These are phyloP conservation scores for Eucalyptus sp. DNA, from an alignment of 345 rosid genomes.

Conservation along the genomic window DNA sequence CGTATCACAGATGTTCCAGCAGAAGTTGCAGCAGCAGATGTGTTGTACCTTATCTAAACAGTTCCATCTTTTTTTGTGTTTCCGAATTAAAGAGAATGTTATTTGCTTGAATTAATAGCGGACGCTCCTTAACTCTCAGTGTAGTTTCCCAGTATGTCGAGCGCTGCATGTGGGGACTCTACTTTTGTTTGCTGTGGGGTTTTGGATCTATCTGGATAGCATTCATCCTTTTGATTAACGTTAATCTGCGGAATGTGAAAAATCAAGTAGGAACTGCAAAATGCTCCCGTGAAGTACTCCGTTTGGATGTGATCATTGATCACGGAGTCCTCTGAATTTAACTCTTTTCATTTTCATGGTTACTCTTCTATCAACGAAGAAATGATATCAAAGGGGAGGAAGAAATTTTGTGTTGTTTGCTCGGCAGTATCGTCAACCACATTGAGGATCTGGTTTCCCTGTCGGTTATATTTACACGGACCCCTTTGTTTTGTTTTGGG, in stretches of 20 bases:
- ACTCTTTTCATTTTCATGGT: neutral
- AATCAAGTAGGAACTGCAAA: neutral
- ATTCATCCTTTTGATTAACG: neutral
- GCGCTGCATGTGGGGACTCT: neutral
- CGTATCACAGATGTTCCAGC: neutral
- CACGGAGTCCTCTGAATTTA: neutral
- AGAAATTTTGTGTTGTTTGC: neutral
- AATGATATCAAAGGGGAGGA: neutral
- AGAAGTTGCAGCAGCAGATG: neutral
- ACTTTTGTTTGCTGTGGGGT: neutral
- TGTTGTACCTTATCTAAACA: neutral
- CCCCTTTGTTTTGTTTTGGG: neutral
- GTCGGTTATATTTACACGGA: neutral
- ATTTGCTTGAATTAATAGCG: neutral
- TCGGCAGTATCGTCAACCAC: neutral
- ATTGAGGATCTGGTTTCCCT: neutral
- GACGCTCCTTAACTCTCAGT: neutral
- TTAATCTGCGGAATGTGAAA: neutral
- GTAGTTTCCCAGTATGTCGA: neutral
- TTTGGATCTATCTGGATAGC: neutral
- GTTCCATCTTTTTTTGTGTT: neutral
- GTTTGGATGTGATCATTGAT: neutral
- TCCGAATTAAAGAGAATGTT: neutral
- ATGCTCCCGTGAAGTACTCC: neutral
- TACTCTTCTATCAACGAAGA: neutral